Evolutionary conservation across 305 asterid species (phyloP).

Genomic region (Fraxinus latifolia): DNA sequence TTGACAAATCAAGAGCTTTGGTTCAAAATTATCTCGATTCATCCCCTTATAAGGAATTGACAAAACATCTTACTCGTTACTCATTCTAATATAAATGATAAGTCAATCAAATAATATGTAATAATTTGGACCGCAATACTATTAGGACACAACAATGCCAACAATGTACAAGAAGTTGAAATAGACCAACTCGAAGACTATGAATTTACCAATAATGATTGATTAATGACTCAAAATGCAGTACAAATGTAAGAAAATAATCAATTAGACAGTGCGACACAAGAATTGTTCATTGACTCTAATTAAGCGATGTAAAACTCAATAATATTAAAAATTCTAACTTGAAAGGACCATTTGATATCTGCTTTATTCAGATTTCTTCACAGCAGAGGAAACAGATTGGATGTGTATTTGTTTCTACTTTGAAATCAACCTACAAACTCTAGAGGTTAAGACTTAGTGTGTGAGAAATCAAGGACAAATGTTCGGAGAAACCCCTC

Average conservation of each 20-base stretch:
- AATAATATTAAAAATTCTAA: not conserved
- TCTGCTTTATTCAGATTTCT: not conserved
- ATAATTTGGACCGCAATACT: not conserved
- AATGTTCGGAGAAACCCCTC: not conserved
- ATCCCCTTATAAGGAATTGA: not conserved
- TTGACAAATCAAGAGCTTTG: not conserved
- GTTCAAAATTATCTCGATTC: not conserved
- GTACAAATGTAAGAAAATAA: not conserved
- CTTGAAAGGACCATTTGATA: not conserved
- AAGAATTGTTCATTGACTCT: not conserved
- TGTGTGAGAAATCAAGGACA: not conserved
- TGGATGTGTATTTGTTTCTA: not conserved
- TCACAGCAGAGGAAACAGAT: not conserved
- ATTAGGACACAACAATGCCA: not conserved
- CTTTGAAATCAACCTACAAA: not conserved
- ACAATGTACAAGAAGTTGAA: not conserved
- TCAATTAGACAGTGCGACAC: not conserved
- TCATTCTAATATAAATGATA: not conserved
- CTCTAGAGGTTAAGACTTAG: not conserved
- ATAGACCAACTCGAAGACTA: not conserved
- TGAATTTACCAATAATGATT: not conserved
- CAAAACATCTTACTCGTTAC: not conserved
- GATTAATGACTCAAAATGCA: not conserved
- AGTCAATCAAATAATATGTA: not conserved
- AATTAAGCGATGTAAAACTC: not conserved